These are phyloP conservation scores for Cercospora nicotianae DNA, from an alignment of 2,329 filamentous ascomycete genomes.

Conservation along the genomic window DNA sequence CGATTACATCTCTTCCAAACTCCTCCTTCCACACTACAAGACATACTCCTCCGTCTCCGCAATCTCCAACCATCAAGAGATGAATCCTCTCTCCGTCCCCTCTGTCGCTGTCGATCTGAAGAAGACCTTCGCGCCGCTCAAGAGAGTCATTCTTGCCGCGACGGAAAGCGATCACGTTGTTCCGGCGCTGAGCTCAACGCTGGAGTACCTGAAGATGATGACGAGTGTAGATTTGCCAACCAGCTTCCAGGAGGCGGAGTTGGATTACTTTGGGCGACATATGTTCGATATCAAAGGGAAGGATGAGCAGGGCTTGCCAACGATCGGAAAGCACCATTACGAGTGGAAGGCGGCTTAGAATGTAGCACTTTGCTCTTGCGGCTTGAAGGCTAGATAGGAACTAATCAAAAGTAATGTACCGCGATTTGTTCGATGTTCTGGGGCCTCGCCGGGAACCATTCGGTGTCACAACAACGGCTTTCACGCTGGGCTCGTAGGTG, in stretches of 20 bases:
- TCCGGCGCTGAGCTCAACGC: conserved; percentile 59
- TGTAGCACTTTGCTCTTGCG: not conserved
- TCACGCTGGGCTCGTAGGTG: not conserved
- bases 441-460: not conserved
- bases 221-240: conserved; percentile 62
- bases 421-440: not conserved
- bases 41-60: conserved; percentile 13
- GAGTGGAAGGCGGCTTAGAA: conserved; percentile 58
- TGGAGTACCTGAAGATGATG: conserved; percentile 68
- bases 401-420: not conserved
- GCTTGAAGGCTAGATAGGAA: not conserved
- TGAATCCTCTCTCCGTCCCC: conserved; percentile 51
- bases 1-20: conserved; percentile 59
- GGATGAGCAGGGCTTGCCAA: conserved; percentile 50
- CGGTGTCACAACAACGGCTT: not conserved
- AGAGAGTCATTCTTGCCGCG: conserved; percentile 56
- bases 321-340: conserved; percentile 62
- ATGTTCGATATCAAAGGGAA: conserved; percentile 62
- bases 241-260: conserved; percentile 68
- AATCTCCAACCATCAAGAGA: conserved; percentile 36
- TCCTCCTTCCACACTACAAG: conserved; percentile 54
- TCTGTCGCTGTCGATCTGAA: conserved; percentile 57
- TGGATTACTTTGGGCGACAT: conserved; percentile 70
- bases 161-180: conserved; percentile 60
- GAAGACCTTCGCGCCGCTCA: conserved; percentile 53